These are phyloP conservation scores for Henckelia pumila DNA, from an alignment of 257 asterid genomes.

Conservation along the genomic window DNA sequence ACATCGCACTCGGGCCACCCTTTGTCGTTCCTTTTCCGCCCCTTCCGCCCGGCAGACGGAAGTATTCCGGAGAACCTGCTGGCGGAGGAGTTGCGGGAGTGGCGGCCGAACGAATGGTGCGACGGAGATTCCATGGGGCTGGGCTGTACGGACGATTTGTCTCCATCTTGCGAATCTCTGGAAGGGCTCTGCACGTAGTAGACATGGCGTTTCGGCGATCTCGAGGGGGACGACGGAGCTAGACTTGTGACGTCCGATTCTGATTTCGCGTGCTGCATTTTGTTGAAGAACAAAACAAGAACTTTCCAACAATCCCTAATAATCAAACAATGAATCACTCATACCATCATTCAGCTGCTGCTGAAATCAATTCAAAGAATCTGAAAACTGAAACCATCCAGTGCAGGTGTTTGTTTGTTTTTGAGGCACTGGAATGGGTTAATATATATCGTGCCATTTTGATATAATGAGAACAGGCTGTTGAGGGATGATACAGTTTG, in stretches of 20 bases:
- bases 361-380: no score
- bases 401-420: no score
- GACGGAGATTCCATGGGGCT: constrained; percentile 58
- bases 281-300: no score
- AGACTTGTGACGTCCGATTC: constrained; percentile 50
- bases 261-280: constrained; percentile 42
- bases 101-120: constrained; percentile 49
- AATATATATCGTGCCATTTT: no score
- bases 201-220: constrained; percentile 45
- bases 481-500: no score
- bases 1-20: constrained; percentile 61
- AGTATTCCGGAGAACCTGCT: constrained; percentile 49
- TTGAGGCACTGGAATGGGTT: no score
- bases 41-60: constrained; percentile 45
- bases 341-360: no score
- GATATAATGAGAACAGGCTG: no score
- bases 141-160: constrained; percentile 43
- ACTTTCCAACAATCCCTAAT: no score
- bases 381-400: no score
- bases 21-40: constrained; percentile 44
- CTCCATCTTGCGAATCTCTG: constrained; percentile 51
- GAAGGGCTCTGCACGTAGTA: constrained; percentile 56
- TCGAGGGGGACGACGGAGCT: constrained; percentile 52
- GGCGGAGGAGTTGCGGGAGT: constrained; percentile 45
- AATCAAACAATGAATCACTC: no score